These are phyloP conservation scores for Lactarius psammicola DNA, from an alignment of 768 basidiomycete genomes.

Conservation along the genomic window DNA sequence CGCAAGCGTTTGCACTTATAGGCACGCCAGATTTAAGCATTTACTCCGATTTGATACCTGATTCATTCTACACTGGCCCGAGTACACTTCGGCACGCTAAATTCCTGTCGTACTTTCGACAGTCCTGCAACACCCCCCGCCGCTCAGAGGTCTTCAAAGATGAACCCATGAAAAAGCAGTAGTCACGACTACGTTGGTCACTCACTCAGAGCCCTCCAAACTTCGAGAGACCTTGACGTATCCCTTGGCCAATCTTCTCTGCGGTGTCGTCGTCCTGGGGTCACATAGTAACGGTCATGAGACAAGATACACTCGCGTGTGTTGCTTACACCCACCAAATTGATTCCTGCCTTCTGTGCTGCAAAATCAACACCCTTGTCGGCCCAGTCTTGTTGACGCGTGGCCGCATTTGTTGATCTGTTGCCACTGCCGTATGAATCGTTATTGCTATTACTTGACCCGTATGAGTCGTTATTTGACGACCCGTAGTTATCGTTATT, in stretches of 20 bases:
- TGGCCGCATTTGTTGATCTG: not conserved
- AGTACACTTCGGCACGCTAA: not conserved
- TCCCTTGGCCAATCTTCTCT: slow-evolving; percentile 39
- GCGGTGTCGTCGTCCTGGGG: slow-evolving; percentile 39
- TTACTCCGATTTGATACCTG: not conserved
- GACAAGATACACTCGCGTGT: not conserved
- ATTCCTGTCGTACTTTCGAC: not conserved
- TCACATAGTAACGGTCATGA: not conserved
- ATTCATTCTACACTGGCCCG: not conserved
- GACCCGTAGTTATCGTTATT: slow-evolving; percentile 34
- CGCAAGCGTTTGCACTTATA: too few species aligned
- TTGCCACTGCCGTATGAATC: slow-evolving; percentile 19
- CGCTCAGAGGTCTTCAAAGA: not conserved
- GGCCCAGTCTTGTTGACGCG: slow-evolving; percentile 34
- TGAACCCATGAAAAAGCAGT: not conserved
- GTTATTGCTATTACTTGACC: slow-evolving; percentile 30
- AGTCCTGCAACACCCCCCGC: not conserved
- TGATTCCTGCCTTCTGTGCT: slow-evolving; percentile 44
- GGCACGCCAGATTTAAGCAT: not conserved
- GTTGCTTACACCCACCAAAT: slow-evolving; percentile 40
- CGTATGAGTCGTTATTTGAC: slow-evolving; percentile 22
- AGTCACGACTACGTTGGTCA: not conserved
- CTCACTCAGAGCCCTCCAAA: slow-evolving; percentile 20
- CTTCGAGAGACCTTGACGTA: slow-evolving; percentile 30
- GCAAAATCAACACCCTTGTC: slow-evolving; percentile 41